Conservation (phyloP, 306 rosid genomes). For the Gynostemma pentaphyllum region DNA sequence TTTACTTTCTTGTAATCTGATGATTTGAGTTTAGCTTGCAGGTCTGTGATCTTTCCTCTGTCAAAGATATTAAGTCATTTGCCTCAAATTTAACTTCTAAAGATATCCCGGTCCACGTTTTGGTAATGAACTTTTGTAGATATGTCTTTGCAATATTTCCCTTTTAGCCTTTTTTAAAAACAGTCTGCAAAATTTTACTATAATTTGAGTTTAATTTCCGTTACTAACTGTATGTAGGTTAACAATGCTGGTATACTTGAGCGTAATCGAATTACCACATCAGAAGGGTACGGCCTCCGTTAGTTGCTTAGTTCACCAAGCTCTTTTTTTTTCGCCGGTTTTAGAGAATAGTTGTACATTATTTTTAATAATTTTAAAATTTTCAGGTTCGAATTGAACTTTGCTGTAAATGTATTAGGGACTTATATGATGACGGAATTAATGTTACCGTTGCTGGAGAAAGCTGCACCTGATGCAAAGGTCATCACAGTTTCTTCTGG, state of each 20-base stretch:
- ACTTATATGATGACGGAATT: constrained; percentile 59
- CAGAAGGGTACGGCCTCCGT: constrained; percentile 64
- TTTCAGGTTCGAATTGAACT: constrained; percentile 70
- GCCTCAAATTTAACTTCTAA: constrained; percentile 51
- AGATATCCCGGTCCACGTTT: constrained; percentile 55
- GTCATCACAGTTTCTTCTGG: constrained; percentile 93
- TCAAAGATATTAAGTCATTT: constrained; percentile 56
- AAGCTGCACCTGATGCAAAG: constrained; percentile 88
- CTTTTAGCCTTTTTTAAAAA: constrained; percentile 7
- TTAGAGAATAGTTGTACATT: not conserved
- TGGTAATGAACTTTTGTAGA: constrained; percentile 37
- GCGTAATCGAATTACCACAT: constrained; percentile 49
- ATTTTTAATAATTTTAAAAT: not conserved
- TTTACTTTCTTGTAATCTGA: not conserved
- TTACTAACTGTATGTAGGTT: constrained; percentile 32
- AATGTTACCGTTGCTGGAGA: constrained; percentile 65
- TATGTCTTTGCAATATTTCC: constrained; percentile 45
- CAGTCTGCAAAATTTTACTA: not conserved
- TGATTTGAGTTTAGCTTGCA: constrained; percentile 23
- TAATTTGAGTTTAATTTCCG: constrained; percentile 5
- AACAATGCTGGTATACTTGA: constrained; percentile 88
- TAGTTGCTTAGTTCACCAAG: not conserved
- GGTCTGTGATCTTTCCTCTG: constrained; percentile 87
- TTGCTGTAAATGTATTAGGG: constrained; percentile 76
- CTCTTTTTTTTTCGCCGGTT: not conserved